phyloP scores from a whole-genome alignment of 1,284 basidiomycete species.

The Mixia osmundae region DNA sequence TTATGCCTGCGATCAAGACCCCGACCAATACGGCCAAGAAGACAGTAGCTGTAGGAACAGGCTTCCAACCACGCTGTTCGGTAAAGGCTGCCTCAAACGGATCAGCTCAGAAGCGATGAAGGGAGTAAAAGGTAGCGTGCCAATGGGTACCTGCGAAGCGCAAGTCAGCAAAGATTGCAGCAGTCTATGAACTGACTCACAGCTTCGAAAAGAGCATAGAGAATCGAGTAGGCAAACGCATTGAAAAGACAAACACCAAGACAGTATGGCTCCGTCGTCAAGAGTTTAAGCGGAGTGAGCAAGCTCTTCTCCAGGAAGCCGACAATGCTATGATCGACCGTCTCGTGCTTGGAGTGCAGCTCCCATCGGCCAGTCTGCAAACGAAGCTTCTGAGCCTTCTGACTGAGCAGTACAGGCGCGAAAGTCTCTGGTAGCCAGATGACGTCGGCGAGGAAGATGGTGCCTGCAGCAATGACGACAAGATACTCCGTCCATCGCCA shows the following conservation, averaged over 20 bases:
- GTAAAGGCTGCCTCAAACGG: neutral
- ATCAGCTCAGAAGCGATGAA: no score
- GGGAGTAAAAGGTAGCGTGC: no score
- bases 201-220: no score
- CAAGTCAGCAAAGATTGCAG: no score
- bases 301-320: neutral
- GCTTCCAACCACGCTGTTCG: neutral
- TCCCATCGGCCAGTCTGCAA: slow-evolving; percentile 26
- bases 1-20: neutral
- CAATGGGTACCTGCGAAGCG: no score
- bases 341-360: slow-evolving; percentile 11
- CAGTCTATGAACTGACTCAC: no score
- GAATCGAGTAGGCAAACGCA: neutral
- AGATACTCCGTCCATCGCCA: slow-evolving; percentile 23
- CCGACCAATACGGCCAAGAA: no score
- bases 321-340: neutral
- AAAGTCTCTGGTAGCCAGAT: slow-evolving; percentile 31
- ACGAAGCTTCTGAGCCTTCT: slow-evolving; percentile 23
- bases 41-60: no score
- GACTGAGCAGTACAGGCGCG: slow-evolving; percentile 10
- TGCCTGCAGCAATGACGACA: slow-evolving; percentile 17
- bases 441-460: slow-evolving; percentile 28
- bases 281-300: neutral
- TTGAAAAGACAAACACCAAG: neutral
- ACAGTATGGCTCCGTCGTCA: neutral